phyloP scores from a whole-genome alignment of 169 alveolate species.

The Eimeria maxima region DNA sequence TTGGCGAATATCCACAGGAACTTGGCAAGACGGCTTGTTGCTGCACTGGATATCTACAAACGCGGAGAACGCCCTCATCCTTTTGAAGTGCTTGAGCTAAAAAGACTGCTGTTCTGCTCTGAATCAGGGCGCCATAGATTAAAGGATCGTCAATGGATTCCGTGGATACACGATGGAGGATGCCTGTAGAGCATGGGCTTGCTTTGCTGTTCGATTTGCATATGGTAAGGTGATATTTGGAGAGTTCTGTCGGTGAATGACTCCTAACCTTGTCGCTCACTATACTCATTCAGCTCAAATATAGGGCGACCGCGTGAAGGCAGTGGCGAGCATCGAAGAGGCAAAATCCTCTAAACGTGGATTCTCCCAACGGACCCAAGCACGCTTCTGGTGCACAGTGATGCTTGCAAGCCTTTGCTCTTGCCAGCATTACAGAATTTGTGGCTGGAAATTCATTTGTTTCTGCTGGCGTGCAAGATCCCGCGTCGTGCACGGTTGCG shows the following conservation, averaged over 20 bases:
- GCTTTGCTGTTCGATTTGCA: background rate
- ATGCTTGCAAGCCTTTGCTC: too few species aligned
- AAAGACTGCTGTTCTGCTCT: background rate
- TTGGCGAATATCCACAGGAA: background rate
- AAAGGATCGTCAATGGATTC: background rate
- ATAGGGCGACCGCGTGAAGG: too few species aligned
- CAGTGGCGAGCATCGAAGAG: too few species aligned
- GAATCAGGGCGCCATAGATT: background rate
- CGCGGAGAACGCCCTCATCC: background rate
- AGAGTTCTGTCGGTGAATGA: background rate
- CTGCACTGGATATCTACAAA: slow-evolving; percentile 14
- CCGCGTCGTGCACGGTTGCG: background rate
- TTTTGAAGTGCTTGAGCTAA: background rate
- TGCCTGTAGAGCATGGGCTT: background rate
- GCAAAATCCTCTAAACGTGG: too few species aligned
- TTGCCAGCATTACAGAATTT: too few species aligned
- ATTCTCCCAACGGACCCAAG: too few species aligned
- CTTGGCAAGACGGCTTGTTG: background rate
- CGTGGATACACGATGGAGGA: background rate
- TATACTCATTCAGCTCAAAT: too few species aligned
- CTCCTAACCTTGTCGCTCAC: too few species aligned
- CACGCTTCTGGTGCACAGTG: too few species aligned
- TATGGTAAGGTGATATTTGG: background rate
- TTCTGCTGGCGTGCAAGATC: too few species aligned
- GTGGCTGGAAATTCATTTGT: too few species aligned